Percentiles rank a stretch among this genome's conserved stretches.
These are phyloP conservation scores for Nepenthes mirabilis DNA, from an alignment of 148 eudicot species.

Conservation along the genomic window DNA sequence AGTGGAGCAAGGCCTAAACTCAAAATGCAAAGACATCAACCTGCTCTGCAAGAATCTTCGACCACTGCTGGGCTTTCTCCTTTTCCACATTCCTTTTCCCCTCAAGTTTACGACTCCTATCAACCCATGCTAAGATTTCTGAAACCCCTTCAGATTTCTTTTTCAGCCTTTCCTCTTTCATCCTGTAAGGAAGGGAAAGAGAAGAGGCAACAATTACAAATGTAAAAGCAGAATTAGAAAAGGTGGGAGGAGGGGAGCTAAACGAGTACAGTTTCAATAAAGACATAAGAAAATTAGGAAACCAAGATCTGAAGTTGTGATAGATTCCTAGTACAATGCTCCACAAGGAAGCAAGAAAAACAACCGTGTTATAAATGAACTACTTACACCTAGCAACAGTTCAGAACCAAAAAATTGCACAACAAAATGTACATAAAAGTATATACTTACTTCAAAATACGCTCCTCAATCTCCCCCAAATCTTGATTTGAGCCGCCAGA, in stretches of 20 bases:
- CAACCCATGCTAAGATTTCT: conserved; percentile 81
- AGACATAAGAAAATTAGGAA: neutral
- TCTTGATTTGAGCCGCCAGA: conserved; percentile 21
- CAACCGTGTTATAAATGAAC: neutral
- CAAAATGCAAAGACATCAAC: conserved; percentile 17
- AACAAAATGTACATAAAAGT: neutral
- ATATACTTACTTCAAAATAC: conserved; percentile 49
- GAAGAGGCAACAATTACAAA: neutral
- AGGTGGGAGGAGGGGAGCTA: neutral
- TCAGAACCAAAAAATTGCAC: neutral
- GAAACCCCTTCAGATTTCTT: conserved; percentile 56
- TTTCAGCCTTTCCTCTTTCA: conserved; percentile 71
- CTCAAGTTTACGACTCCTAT: conserved; percentile 68
- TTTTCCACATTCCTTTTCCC: conserved; percentile 55
- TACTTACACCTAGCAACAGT: neutral
- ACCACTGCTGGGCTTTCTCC: conserved; percentile 71
- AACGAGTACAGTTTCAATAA: neutral
- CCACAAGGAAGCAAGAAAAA: neutral
- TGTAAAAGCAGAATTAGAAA: neutral
- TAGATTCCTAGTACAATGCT: neutral
- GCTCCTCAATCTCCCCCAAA: conserved; percentile 38
- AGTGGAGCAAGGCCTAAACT: neutral
- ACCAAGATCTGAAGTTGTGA: neutral
- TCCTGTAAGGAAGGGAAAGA: conserved; percentile 18
- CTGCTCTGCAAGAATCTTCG: conserved; percentile 87